Conservation (phyloP, 75 land plant genomes). For the Cunninghamia lanceolata region DNA sequence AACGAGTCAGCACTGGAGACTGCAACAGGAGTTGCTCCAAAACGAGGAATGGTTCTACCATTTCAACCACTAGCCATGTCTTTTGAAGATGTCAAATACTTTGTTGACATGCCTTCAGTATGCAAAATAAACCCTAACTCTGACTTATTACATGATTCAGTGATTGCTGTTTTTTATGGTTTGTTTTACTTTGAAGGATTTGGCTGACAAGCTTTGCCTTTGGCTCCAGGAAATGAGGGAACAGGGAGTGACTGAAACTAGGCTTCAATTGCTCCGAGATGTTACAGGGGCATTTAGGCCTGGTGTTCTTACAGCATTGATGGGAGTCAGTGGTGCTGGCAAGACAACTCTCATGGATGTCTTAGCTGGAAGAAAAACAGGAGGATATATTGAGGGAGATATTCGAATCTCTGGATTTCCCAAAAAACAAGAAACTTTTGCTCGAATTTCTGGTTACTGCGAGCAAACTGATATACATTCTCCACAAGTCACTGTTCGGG, state of each 20-base stretch:
- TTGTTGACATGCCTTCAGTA: slow-evolving; percentile 77
- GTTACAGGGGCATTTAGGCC: slow-evolving; percentile 81
- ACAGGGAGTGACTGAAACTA: slow-evolving; percentile 74
- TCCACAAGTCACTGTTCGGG: slow-evolving; percentile 75
- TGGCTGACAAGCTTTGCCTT: neutral
- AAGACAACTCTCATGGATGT: slow-evolving; percentile 94
- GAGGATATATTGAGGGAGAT: slow-evolving; percentile 88
- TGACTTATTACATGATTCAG: neutral
- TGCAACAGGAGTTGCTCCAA: slow-evolving; percentile 42
- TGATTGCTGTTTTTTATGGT: neutral
- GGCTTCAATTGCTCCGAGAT: slow-evolving; percentile 57
- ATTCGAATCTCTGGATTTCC: slow-evolving; percentile 78
- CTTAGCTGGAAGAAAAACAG: slow-evolving; percentile 81
- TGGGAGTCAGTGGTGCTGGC: slow-evolving; percentile 98
- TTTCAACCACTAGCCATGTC: slow-evolving; percentile 80
- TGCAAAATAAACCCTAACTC: slow-evolving; percentile 6
- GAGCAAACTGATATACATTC: slow-evolving; percentile 87
- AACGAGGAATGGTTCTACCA: slow-evolving; percentile 88
- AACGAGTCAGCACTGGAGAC: slow-evolving; percentile 17
- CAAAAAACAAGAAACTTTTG: slow-evolving; percentile 79
- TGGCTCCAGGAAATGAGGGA: slow-evolving; percentile 72
- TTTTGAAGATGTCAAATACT: slow-evolving; percentile 80
- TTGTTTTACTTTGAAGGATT: slow-evolving; percentile 4
- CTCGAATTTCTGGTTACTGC: slow-evolving; percentile 77
- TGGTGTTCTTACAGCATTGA: slow-evolving; percentile 75